phyloP scores from a whole-genome alignment of 192 early-diverging fungal genomes.

The Gorgonomyces haynaldii region DNA sequence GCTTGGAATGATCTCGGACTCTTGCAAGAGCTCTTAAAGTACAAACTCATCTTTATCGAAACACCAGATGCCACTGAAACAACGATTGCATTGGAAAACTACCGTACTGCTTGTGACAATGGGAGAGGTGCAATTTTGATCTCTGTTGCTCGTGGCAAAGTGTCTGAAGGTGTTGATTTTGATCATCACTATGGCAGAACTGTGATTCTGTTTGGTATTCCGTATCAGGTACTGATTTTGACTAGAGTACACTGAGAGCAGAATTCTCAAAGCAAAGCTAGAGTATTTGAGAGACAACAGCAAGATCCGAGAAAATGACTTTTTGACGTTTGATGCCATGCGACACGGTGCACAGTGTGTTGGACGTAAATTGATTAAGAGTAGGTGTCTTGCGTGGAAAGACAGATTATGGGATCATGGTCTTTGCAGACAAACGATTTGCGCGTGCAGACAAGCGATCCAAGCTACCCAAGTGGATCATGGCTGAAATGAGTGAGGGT shows the following conservation, averaged over 20 bases:
- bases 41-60: slow-evolving; percentile 98
- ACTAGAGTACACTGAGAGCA: slow-evolving; percentile 73
- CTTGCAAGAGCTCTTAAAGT: slow-evolving; percentile 85
- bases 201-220: slow-evolving; percentile 98
- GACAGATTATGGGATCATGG: slow-evolving; percentile 97
- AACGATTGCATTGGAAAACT: slow-evolving; percentile 87
- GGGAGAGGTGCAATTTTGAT: slow-evolving; percentile 94
- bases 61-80: slow-evolving; percentile 98
- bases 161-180: slow-evolving; percentile 99
- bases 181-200: slow-evolving; percentile 99
- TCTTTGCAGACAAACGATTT: slow-evolving; percentile 97
- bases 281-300: slow-evolving; percentile 91
- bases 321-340: slow-evolving; percentile 97
- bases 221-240: slow-evolving; percentile 63
- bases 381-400: slow-evolving; percentile 95
- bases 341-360: slow-evolving; percentile 99
- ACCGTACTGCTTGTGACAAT: slow-evolving; percentile 90
- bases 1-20: slow-evolving; percentile 99
- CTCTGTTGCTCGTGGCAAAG: slow-evolving; percentile 97
- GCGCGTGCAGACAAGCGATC: slow-evolving; percentile 84
- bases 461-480: slow-evolving; percentile 97
- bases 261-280: slow-evolving; percentile 88
- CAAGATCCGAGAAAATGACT: slow-evolving; percentile 95
- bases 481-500: slow-evolving; percentile 73
- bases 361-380: no score